These are phyloP conservation scores for Suillus plorans DNA, from an alignment of 768 basidiomycete species.

Conservation along the genomic window DNA sequence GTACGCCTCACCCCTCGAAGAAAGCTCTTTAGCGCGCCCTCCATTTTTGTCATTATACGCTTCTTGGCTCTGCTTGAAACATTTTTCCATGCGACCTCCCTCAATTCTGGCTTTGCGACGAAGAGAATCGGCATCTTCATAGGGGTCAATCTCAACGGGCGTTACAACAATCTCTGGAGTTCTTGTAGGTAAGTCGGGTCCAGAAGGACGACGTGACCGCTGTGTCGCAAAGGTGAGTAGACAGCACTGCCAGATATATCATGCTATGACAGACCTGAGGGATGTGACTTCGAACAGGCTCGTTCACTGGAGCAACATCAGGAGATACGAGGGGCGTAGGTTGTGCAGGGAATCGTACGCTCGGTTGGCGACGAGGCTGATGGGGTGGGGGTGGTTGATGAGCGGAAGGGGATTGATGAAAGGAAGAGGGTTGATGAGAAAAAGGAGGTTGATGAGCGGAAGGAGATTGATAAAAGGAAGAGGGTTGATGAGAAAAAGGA, in stretches of 20 bases:
- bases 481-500: background rate
- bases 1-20: conserved; percentile 73
- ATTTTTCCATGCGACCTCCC: conserved; percentile 67
- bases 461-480: background rate
- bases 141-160: background rate
- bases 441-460: no score
- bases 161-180: background rate
- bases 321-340: no score
- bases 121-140: conserved; percentile 48
- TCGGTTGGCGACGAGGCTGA: background rate
- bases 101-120: conserved; percentile 70
- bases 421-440: background rate
- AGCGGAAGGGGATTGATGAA: background rate
- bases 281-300: background rate
- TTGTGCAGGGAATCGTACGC: background rate
- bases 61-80: conserved; percentile 63
- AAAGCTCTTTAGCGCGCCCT: conserved; percentile 73
- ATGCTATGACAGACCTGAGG: background rate
- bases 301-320: background rate
- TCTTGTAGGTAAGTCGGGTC: background rate
- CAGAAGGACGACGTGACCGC: background rate
- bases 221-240: background rate
- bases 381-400: background rate
- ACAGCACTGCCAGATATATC: background rate
- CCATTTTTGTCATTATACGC: conserved; percentile 71